Conservation (phyloP, 306 rosid species). For the Sphenostylis stenocarpa region DNA sequence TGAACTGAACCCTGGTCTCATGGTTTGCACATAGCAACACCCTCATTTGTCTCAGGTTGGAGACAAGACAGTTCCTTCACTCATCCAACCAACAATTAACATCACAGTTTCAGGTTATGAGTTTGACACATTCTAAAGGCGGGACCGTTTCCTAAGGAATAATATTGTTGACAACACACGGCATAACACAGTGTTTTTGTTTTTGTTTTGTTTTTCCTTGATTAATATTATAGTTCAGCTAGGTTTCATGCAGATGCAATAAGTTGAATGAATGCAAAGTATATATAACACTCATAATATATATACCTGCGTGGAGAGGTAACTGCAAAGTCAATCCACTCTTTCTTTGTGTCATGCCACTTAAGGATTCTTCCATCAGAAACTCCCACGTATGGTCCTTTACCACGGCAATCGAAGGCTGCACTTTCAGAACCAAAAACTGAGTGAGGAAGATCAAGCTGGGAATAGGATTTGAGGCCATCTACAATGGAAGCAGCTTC, state of each 20-base stretch:
- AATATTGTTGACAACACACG: background rate
- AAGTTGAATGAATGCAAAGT: no score
- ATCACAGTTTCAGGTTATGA: no score
- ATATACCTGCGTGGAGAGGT: slow-evolving; percentile 48
- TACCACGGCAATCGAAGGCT: slow-evolving; percentile 62
- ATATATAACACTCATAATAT: no score
- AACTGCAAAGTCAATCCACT: slow-evolving; percentile 53
- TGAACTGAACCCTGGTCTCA: no score
- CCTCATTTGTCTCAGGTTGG: no score
- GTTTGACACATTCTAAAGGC: no score
- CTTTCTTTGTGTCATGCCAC: slow-evolving; percentile 37
- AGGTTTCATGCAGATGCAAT: no score
- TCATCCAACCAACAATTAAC: no score
- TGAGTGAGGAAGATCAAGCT: slow-evolving; percentile 31
- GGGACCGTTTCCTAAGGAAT: background rate
- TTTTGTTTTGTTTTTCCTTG: background rate
- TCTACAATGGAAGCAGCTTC: background rate
- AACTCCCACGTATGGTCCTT: slow-evolving; percentile 58
- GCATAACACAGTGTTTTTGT: background rate
- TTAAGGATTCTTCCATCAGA: slow-evolving; percentile 64
- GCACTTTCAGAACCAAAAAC: slow-evolving; percentile 59
- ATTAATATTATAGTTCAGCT: no score
- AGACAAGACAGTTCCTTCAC: no score
- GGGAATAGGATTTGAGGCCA: slow-evolving; percentile 12
- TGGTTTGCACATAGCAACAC: no score